Percentiles rank a stretch among this genome's conserved stretches.
These are phyloP conservation scores for Brassica cretica DNA, from an alignment of 345 rosid genomes.

Conservation along the genomic window DNA sequence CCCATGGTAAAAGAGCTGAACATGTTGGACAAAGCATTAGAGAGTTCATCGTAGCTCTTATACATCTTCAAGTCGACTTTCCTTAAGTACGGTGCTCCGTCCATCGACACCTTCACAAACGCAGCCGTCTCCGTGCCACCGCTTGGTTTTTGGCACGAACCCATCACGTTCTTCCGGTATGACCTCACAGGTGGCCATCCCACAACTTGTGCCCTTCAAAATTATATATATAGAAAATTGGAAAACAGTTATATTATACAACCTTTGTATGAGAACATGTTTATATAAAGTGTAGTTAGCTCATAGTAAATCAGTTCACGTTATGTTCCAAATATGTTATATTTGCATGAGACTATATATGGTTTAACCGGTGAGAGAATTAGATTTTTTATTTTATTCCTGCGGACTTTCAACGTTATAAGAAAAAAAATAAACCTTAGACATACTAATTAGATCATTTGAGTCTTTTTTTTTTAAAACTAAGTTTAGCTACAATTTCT, in stretches of 20 bases:
- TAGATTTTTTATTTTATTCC: neutral
- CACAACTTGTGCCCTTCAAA: constrained; percentile 73
- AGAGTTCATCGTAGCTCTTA: constrained; percentile 67
- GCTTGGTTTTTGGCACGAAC: constrained; percentile 46
- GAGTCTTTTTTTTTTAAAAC: neutral
- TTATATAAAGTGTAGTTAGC: neutral
- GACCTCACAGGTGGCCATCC: constrained; percentile 98
- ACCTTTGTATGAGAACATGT: neutral
- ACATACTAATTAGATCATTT: neutral
- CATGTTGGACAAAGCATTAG: constrained; percentile 68
- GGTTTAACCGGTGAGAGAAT: neutral
- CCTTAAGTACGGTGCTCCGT: constrained; percentile 93
- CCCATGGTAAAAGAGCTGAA: constrained; percentile 82
- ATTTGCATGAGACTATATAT: neutral
- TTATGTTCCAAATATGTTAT: neutral
- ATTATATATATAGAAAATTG: neutral
- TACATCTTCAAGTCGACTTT: constrained; percentile 82
- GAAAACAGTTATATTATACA: constrained; percentile 1
- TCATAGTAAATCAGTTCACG: neutral
- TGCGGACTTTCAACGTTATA: neutral
- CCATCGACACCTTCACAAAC: constrained; percentile 91
- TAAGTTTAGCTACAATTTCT: neutral
- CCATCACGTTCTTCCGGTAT: constrained; percentile 66
- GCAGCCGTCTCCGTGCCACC: constrained; percentile 32
- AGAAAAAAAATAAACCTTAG: neutral